Base-by-base conservation (phyloP, 1,284 basidiomycete genomes). In the Trichosporon sp. region DNA sequence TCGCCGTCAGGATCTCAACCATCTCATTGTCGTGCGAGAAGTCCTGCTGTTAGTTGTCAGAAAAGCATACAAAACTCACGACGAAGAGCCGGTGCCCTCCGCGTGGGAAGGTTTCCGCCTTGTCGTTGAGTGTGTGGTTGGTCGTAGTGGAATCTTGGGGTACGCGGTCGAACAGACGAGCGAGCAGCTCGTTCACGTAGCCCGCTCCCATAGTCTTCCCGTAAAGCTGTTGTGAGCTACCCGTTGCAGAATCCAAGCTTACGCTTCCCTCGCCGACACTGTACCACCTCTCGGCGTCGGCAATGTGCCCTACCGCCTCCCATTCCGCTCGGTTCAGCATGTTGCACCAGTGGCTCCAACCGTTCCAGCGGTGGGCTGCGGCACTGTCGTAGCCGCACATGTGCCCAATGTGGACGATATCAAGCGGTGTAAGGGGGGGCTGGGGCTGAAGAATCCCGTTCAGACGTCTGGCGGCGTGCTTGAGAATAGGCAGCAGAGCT, bases 1-100 rank as follows among this genome's bases (percentile, higher is more conserved):
- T 79, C 0, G 91, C 90, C n/a, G 88, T 80, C 68, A 88, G 89
- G 69, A 93, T 89, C 51, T 91, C 88, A 44, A 91, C 84, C 87
- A 94, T 91, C 75, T 90, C 85, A 79, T 92, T 89, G 78, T 93
- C 92, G 78, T 93, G 91, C 25, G 90, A 89, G 79, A 93, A 92
- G 80, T 93, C 92, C 81, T 80, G 66, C 13, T 15, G 47, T 64
- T 21, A 62, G 21, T 70, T 32, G 29, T 23, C 18, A 25, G 18
- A 21, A 13, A 25, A 42, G 15, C 1, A 5, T 7, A 15, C 2
- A 21, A 58, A 13, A 76, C 80, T 65, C 29, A 82, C 81, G 27
- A 81, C 74, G 66, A 82, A 82, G 29, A 83, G 38, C 8, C 77
- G 67, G 44, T 76, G 71, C 1, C 80, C 80, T 0, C 80, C 80